Evolutionary conservation across 306 rosid genomes (phyloP).

Genomic region (Trifolium subterraneum): DNA sequence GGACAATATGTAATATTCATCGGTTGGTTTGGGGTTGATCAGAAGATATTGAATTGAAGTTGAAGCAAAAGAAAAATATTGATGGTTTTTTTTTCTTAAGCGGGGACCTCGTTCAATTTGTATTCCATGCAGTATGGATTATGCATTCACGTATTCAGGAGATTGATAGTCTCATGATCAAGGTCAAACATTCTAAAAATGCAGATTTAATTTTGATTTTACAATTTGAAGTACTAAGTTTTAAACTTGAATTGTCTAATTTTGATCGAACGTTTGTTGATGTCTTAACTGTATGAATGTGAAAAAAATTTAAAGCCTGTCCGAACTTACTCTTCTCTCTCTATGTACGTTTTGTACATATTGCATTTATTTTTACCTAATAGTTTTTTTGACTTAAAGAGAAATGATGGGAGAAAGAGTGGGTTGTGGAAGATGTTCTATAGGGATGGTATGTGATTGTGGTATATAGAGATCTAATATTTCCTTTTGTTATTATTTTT

Average conservation of each 20-base stretch:
- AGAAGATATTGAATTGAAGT: constrained; percentile 45
- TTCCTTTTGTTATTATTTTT: background rate
- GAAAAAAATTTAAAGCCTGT: background rate
- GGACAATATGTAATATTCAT: constrained; percentile 31
- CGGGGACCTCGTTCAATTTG: constrained; percentile 36
- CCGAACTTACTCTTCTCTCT: background rate
- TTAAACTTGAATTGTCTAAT: background rate
- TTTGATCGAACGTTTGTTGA: background rate
- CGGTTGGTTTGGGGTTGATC: constrained; percentile 30
- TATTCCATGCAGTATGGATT: background rate
- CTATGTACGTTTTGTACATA: constrained; percentile 50
- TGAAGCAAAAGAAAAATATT: constrained; percentile 40
- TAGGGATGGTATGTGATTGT: constrained; percentile 1
- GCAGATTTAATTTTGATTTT: background rate
- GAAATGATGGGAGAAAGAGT: constrained; percentile 25
- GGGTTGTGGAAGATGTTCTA: constrained; percentile 31
- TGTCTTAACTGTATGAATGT: background rate
- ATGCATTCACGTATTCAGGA: background rate
- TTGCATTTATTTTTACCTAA: constrained; percentile 47
- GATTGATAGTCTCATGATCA: background rate
- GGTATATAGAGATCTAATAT: constrained; percentile 32
- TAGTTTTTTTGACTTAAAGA: constrained; percentile 39
- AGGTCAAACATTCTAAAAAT: background rate
- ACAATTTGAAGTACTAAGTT: no score
- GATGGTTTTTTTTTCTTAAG: background rate